Base-by-base conservation (phyloP, 2,329 filamentous ascomycete genomes). In the Colletotrichum sp. region DNA sequence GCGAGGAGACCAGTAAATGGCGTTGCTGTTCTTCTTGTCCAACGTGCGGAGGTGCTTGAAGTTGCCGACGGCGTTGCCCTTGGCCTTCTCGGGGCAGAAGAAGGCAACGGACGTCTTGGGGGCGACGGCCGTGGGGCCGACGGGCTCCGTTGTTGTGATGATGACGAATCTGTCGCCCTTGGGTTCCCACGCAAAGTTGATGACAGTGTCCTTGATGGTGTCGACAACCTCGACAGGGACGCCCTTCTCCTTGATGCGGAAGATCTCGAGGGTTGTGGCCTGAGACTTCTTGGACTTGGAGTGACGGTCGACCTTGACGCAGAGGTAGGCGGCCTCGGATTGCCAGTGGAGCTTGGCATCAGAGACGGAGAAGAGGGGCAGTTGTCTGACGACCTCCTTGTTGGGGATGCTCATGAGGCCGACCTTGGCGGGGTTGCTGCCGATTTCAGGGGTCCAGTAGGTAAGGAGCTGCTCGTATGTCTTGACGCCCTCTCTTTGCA, bases 301-400 rank as follows among this genome's bases (percentile, higher is more conserved):
- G 90, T 99, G 97, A 79, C 97, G 92, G 86, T 99, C 97, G 74
- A 99, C 97, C 91, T 99, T 99, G 85, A 99, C 96, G 84, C 97
- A 99, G 76, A 99, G 93, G 84, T 98, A 99, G 77, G 94, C 92
- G 72, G 93, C 95, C 78, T 98, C 95, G 6, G 96, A 98, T 88
- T 99, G 97, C 97, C 97, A 99, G 90, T 99, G 97, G 22, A 99
- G 92, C 89, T 99, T 99, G 75, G 95, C 97, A 84, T 99, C 97
- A 62, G 95, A 95, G 75, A 99, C 97, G 84, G 97, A 99, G 92
- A 99, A 99, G 62, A 99, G 92, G 84, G 99, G 99, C 83, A 98
- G 92, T 6, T 96, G 98, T 82, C 97, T 94, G 78, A 99, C 93
- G 79, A 98, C 92, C 86, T 99, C 93, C 89, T 98, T 99, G 76